phyloP scores from a whole-genome alignment of 352 stramenopile genomes.

The Globisporangium nodosum region DNA sequence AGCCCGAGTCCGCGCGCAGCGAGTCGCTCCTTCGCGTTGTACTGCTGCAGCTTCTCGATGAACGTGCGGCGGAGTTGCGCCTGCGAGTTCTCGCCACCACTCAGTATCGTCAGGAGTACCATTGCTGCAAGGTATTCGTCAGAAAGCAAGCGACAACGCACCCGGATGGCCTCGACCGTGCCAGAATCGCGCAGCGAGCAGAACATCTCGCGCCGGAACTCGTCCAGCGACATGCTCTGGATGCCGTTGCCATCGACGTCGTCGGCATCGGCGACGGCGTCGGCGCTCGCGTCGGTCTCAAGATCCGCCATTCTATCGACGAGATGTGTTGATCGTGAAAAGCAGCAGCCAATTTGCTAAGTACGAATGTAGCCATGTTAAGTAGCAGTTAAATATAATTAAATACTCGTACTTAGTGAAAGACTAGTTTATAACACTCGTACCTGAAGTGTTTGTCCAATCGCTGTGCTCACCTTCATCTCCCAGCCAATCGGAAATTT shows the following conservation, averaged over 20 bases:
- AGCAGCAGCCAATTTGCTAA: not conserved
- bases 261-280: too few species aligned
- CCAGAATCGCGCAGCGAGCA: slow-evolving; percentile 55
- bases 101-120: too few species aligned
- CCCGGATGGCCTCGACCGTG: slow-evolving; percentile 55
- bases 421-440: too few species aligned
- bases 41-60: slow-evolving; percentile 63
- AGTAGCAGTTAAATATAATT: too few species aligned
- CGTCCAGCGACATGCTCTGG: slow-evolving; percentile 47
- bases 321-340: too few species aligned
- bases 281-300: not conserved
- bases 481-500: too few species aligned
- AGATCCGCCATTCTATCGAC: not conserved
- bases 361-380: not conserved
- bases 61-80: slow-evolving; percentile 60
- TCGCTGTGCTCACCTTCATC: too few species aligned
- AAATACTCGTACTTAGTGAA: too few species aligned
- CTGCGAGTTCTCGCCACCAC: slow-evolving; percentile 14
- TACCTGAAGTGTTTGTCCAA: too few species aligned
- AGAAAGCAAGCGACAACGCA: slow-evolving; percentile 12
- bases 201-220: slow-evolving; percentile 71
- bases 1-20: not conserved
- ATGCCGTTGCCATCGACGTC: not conserved
- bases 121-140: too few species aligned
- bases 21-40: slow-evolving; percentile 13